Evolutionary conservation across 2,329 filamentous ascomycete genomes (phyloP).

Genomic region (Fusarium domesticum): DNA sequence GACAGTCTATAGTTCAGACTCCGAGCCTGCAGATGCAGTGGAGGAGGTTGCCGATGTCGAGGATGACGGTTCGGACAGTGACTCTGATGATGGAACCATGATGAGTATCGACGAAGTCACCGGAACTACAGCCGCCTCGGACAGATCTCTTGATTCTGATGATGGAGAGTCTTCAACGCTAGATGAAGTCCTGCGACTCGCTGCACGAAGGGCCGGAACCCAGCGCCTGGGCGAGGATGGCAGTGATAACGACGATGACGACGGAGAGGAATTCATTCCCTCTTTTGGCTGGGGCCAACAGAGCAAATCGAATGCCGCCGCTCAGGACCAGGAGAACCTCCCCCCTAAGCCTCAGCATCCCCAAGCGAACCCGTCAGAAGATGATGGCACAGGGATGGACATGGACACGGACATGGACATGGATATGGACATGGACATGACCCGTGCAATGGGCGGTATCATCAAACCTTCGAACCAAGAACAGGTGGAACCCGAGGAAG

Average conservation of each 20-base stretch:
- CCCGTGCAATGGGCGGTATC: constrained; percentile 54
- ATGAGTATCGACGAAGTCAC: constrained; percentile 81
- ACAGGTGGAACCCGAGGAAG: constrained; percentile 49
- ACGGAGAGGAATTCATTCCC: constrained; percentile 68
- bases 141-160: constrained; percentile 58
- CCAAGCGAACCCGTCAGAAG: constrained; percentile 14
- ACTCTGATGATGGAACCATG: constrained; percentile 73
- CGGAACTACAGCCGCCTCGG: constrained; percentile 62
- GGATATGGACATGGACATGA: constrained; percentile 56
- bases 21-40: constrained; percentile 54
- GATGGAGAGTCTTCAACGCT: constrained; percentile 66
- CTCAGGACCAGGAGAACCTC: constrained; percentile 42
- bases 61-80: constrained; percentile 46
- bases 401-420: constrained; percentile 44
- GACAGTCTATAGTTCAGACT: constrained; percentile 71
- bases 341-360: constrained; percentile 21
- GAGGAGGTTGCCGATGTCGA: constrained; percentile 56
- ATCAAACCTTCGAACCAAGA: constrained; percentile 44
- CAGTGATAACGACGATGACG: constrained; percentile 54
- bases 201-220: constrained; percentile 71
- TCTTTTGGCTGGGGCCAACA: constrained; percentile 74
- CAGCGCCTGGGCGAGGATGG: constrained; percentile 56
- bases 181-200: constrained; percentile 74
- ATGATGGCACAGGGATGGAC: constrained; percentile 32
- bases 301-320: constrained; percentile 29